These are phyloP conservation scores for Pseudogymnoascus sp. DNA, from an alignment of 2,329 filamentous ascomycete genomes.

Conservation along the genomic window DNA sequence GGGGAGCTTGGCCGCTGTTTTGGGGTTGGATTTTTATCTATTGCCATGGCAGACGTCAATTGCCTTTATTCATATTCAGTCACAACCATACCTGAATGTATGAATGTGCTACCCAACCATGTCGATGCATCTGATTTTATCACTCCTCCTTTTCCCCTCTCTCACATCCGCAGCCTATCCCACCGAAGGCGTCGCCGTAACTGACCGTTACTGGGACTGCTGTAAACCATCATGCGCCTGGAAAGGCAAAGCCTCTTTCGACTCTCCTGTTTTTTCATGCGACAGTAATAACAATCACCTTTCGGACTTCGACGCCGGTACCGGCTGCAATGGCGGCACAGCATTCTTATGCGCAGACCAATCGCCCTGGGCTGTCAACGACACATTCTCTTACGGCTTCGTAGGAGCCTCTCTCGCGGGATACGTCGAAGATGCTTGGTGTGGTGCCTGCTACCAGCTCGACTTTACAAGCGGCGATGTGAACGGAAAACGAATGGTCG, in stretches of 20 bases:
- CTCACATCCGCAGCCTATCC: not conserved
- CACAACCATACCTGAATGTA: not conserved
- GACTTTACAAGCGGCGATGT: conserved; percentile 50
- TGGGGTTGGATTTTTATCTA: not conserved
- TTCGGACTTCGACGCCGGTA: not conserved
- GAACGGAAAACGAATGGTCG: conserved; percentile 50
- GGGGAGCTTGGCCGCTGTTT: not conserved
- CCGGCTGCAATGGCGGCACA: conserved; percentile 33
- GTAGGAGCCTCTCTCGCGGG: conserved; percentile 43
- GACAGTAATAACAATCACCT: not conserved
- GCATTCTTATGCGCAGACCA: conserved; percentile 48
- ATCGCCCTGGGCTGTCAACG: conserved; percentile 44
- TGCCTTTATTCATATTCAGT: not conserved
- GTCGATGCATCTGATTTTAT: not conserved
- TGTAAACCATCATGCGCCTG: not conserved
- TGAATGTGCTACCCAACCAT: not conserved
- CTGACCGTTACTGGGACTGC: not conserved
- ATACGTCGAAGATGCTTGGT: conserved; percentile 39
- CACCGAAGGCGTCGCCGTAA: not conserved
- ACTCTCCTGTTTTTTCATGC: not conserved
- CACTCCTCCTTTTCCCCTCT: not conserved
- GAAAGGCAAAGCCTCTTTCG: not conserved
- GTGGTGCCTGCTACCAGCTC: conserved; percentile 53
- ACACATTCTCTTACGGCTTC: conserved; percentile 47
- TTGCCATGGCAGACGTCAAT: not conserved